These are phyloP conservation scores for Trametes gibbosa DNA, from an alignment of 768 basidiomycete species.

Conservation along the genomic window DNA sequence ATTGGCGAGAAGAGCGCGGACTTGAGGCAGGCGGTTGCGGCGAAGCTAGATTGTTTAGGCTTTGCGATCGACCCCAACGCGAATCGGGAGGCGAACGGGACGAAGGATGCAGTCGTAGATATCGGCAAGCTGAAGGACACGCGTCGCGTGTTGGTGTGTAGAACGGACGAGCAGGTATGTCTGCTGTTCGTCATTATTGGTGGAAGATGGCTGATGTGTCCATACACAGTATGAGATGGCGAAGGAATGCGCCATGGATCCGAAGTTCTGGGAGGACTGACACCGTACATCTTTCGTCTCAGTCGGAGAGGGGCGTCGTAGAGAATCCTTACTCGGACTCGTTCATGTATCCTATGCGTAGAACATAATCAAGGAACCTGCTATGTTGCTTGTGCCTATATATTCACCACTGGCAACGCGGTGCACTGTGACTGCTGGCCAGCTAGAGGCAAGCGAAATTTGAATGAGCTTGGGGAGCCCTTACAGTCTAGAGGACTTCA, in stretches of 20 bases:
- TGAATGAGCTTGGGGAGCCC: too few relatives aligned
- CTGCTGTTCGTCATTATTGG: not conserved
- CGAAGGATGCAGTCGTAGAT: slow-evolving; percentile 44
- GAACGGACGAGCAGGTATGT: slow-evolving; percentile 64
- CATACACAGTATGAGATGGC: slow-evolving; percentile 42
- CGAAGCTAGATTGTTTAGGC: slow-evolving; percentile 58
- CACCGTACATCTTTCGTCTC: too few relatives aligned
- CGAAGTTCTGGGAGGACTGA: slow-evolving; percentile 25
- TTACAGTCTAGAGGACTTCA: too few relatives aligned
- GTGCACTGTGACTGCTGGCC: too few relatives aligned
- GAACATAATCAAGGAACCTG: too few relatives aligned
- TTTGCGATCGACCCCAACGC: slow-evolving; percentile 49
- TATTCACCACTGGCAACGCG: too few relatives aligned
- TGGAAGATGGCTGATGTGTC: not conserved
- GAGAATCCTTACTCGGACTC: too few relatives aligned
- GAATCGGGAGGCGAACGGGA: slow-evolving; percentile 40
- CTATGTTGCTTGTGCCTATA: too few relatives aligned
- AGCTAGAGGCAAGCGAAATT: too few relatives aligned
- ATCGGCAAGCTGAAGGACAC: slow-evolving; percentile 34
- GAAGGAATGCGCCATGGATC: slow-evolving; percentile 34
- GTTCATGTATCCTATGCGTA: too few relatives aligned
- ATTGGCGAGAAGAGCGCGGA: slow-evolving; percentile 76
- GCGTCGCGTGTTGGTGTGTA: slow-evolving; percentile 53
- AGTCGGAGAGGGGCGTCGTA: too few relatives aligned
- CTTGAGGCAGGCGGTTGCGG: slow-evolving; percentile 57